Evolutionary conservation across 148 eudicot species (phyloP).

Genomic region (Rhododendron kiyosumense): DNA sequence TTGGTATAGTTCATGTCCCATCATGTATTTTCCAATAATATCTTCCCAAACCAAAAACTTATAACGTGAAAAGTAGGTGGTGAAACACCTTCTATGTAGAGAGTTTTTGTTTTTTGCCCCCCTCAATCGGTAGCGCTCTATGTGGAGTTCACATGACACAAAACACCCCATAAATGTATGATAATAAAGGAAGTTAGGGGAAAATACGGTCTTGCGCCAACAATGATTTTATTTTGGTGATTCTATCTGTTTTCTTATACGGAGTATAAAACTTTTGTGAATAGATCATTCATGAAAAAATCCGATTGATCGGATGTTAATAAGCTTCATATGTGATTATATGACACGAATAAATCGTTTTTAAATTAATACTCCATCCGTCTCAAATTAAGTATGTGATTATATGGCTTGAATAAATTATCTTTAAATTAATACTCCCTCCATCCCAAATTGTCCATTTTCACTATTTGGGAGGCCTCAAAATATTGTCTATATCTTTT

Average conservation of each 20-base stretch:
- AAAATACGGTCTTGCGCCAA: not conserved
- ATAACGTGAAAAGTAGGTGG: too few relatives aligned
- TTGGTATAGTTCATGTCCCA: not conserved
- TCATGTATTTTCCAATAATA: not conserved
- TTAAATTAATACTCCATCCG: too few relatives aligned
- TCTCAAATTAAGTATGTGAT: too few relatives aligned
- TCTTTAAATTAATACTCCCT: too few relatives aligned
- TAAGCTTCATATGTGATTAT: not conserved
- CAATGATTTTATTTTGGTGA: not conserved
- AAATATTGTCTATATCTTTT: too few relatives aligned
- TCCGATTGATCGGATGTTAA: not conserved
- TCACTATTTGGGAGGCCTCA: too few relatives aligned
- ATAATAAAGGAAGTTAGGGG: not conserved
- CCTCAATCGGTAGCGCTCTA: too few relatives aligned
- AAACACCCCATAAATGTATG: not conserved
- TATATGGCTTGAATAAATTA: too few relatives aligned
- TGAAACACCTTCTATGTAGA: not conserved
- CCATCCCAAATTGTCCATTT: too few relatives aligned
- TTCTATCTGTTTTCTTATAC: not conserved
- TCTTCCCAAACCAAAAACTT: not conserved
- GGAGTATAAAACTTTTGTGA: not conserved
- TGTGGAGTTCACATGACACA: not conserved
- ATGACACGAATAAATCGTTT: too few relatives aligned
- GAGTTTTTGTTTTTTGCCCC: accelerated
- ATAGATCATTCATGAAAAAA: not conserved